Evolutionary conservation across 139 green algal species (phyloP), one percentile per base, ranked within the genome.

Genomic region (Pleodorina starrii): DNA sequence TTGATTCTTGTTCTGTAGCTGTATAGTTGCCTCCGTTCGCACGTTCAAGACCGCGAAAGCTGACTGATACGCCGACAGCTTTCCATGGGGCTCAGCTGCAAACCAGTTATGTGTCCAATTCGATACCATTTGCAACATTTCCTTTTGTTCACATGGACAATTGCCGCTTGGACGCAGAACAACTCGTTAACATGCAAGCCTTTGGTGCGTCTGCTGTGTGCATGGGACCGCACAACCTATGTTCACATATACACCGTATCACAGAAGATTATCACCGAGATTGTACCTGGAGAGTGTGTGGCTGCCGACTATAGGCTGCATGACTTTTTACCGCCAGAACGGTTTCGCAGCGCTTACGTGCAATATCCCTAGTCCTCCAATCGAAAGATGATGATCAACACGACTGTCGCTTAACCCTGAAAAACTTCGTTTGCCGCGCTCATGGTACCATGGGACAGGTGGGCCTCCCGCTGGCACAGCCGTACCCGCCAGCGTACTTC

Each of bases 401-500:
- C n/a, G n/a, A n/a, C n/a, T n/a, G n/a, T n/a, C n/a, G n/a, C n/a
- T n/a, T n/a, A n/a, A n/a, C n/a, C n/a, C n/a, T n/a, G n/a, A n/a
- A n/a, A n/a, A n/a, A n/a, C n/a, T n/a, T n/a, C n/a, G n/a, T n/a
- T n/a, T n/a, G n/a, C n/a, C n/a, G n/a, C n/a, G n/a, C n/a, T n/a
- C n/a, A n/a, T n/a, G n/a, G n/a, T n/a, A n/a, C n/a, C n/a, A n/a
- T n/a, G n/a, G n/a, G n/a, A 27, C 46, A 87, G 81, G 81, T 60
- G n/a, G 81, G 81, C 4, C 81, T 87, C 54, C 81, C 81, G 59
- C 60, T 87, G 11, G 35, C 81, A 1, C 81, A 87, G 81, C 81
- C 81, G 12, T 87, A 78, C 60, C 81, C 81, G 63, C 81, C 81
- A 9, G 42, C 81, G 12, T 87, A 87, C 81, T 78, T 78, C 43